phyloP scores from a whole-genome alignment of 2,329 filamentous ascomycete genomes.

The Ophiobolus disseminans region DNA sequence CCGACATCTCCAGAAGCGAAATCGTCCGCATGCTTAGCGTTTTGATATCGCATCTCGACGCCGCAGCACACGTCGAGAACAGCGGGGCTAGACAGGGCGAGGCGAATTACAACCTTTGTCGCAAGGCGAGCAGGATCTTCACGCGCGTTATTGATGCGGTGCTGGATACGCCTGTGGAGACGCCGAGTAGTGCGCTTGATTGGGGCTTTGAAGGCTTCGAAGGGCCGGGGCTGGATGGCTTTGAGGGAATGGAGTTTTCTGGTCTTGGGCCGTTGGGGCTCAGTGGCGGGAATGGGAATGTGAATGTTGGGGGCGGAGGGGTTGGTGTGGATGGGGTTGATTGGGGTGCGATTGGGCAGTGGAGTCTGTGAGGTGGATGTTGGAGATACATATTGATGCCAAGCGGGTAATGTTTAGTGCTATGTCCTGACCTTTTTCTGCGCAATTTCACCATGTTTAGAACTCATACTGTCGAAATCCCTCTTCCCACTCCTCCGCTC shows the following conservation, averaged over 20 bases:
- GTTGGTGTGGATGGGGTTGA: slow-evolving; percentile 16
- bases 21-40: slow-evolving; percentile 51
- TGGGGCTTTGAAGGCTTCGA: slow-evolving; percentile 30
- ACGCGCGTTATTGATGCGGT: slow-evolving; percentile 41
- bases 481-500: no score
- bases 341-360: slow-evolving; percentile 38
- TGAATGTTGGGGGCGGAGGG: not conserved
- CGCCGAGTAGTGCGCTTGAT: slow-evolving; percentile 20
- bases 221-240: slow-evolving; percentile 37
- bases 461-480: no score
- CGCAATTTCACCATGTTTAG: no score
- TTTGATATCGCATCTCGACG: slow-evolving; percentile 50
- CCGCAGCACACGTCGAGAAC: slow-evolving; percentile 34
- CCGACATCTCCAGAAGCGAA: slow-evolving; percentile 41
- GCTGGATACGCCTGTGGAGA: slow-evolving; percentile 24
- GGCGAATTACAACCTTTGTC: slow-evolving; percentile 44
- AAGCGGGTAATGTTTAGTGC: no score
- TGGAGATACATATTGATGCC: no score
- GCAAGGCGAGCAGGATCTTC: slow-evolving; percentile 39
- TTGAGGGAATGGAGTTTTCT: slow-evolving; percentile 37
- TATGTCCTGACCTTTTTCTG: no score
- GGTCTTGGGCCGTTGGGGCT: slow-evolving; percentile 18
- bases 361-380: slow-evolving; percentile 23
- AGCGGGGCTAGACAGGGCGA: slow-evolving; percentile 43
- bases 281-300: slow-evolving; percentile 16